Evolutionary conservation across 176 grass and related monocot species (phyloP), one percentile per base, ranked within the genome.

Genomic region (Aegilops tauschii): DNA sequence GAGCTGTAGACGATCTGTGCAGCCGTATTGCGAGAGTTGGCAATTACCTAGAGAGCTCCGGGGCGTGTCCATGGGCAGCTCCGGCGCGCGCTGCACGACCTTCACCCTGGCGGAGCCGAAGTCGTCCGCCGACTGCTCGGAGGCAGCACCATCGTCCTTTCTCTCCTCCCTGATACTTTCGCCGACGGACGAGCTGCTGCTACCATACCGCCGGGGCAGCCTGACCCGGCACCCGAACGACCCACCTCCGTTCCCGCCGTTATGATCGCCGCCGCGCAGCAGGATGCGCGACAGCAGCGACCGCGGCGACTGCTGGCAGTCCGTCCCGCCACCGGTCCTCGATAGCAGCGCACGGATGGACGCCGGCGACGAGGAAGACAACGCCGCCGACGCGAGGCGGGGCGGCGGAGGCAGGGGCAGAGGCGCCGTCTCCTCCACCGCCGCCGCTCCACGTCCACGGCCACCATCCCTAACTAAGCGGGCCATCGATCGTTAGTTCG

Each of bases 211-310:
- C 12, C 90, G 78, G 1, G 90, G 90, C 12, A 92, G 86, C 20
- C 86, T 79, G 77, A 92, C 90, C 2, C 90, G 86, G 90, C 72
- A 92, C 70, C 90, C 78, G 54, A 92, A 92, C 70, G 54, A 83
- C 6, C 80, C 74, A 0, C 81, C 44, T 1, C 74, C 50, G 8
- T 75, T 76, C 23, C 44, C 14, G 73, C 44, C 73, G 7, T 29
- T 2, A 28, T 75, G 72, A 29, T 75, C 72, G 12, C 81, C 79
- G 1, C 88, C 89, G 5, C 90, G 82, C 65, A 78, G 65, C 64
- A 92, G 86, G 82, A 92, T 82, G 34, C 90, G 90, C 13, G 90
- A 92, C 65, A 92, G 90, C 72, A 92, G 82, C 54, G 90, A 92
- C 13, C 90, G 78, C 78, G 90, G 90, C 32, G 90, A 88, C 78